A percentile compares a stretch with the other conserved stretches of the same genome.
phyloP scores from a whole-genome alignment of 2,329 filamentous ascomycete genomes.

The Fusarium solani-melongenae region DNA sequence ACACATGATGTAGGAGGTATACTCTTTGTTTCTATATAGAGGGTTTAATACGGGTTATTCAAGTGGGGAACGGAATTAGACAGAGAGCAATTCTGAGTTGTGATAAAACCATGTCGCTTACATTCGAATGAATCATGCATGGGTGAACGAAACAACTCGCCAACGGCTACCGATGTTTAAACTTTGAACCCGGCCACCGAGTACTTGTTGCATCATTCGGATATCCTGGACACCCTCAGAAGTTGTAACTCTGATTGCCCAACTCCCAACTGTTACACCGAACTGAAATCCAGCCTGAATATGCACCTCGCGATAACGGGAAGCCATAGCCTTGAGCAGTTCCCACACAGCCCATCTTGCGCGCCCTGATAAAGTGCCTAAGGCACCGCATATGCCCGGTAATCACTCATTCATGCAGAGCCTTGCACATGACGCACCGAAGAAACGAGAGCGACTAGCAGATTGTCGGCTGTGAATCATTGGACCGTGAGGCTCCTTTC shows the following conservation, averaged over 20 bases:
- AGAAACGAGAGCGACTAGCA: background rate
- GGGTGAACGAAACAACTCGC: background rate
- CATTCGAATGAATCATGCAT: background rate
- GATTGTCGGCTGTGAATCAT: slow-evolving; percentile 19
- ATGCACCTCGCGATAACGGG: background rate
- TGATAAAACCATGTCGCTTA: background rate
- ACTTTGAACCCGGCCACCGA: background rate
- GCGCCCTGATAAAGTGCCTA: slow-evolving; percentile 12
- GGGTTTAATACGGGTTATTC: background rate
- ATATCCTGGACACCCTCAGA: background rate
- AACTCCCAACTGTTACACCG: background rate
- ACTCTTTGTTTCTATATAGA: background rate
- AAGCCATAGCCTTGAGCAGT: background rate
- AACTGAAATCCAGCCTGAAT: background rate
- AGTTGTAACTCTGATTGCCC: background rate
- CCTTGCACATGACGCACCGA: background rate
- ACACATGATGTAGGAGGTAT: background rate
- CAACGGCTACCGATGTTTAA: background rate
- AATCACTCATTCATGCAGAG: slow-evolving; percentile 1
- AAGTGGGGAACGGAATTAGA: background rate
- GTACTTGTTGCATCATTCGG: background rate
- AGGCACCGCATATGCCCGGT: slow-evolving; percentile 2
- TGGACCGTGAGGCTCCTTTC: background rate
- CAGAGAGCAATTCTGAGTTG: background rate
- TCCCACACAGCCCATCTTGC: background rate